Conservation (phyloP, 768 basidiomycete species). For the Aureoboletus auriporus region DNA sequence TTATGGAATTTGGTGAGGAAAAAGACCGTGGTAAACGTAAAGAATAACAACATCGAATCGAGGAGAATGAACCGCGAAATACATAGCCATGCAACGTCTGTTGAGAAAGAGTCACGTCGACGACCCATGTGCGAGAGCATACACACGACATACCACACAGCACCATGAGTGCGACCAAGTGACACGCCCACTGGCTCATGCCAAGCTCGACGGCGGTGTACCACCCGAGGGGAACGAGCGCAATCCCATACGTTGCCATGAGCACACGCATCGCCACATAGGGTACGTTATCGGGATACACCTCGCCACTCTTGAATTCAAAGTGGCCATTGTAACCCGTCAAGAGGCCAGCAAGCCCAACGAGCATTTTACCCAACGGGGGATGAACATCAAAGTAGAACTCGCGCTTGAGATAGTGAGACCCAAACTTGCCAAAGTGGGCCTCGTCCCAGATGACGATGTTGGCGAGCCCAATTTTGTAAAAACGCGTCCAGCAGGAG, state of each 20-base stretch:
- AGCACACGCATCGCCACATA: slow-evolving; percentile 95
- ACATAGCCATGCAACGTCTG: slow-evolving; percentile 94
- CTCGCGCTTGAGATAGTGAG: slow-evolving; percentile 96
- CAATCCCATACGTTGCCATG: slow-evolving; percentile 91
- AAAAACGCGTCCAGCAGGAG: slow-evolving; percentile 92
- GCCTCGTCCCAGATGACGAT: slow-evolving; percentile 98
- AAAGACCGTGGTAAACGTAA: slow-evolving; percentile 96
- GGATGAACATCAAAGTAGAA: slow-evolving; percentile 99
- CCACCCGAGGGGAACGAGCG: slow-evolving; percentile 95
- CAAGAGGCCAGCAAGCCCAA: slow-evolving; percentile 87
- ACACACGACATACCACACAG: slow-evolving; percentile 62
- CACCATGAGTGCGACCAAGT: slow-evolving; percentile 92
- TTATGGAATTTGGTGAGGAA: slow-evolving; percentile 96
- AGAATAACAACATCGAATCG: slow-evolving; percentile 98
- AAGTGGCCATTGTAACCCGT: slow-evolving; percentile 89
- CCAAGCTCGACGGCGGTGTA: slow-evolving; percentile 93
- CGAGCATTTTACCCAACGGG: slow-evolving; percentile 98
- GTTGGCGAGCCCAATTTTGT: slow-evolving; percentile 83
- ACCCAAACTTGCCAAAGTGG: slow-evolving; percentile 98
- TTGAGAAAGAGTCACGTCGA: background rate
- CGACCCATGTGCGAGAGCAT: background rate
- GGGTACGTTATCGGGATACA: slow-evolving; percentile 81
- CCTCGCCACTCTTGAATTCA: slow-evolving; percentile 90
- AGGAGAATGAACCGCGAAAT: slow-evolving; percentile 97
- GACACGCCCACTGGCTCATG: slow-evolving; percentile 85